A percentile compares a stretch with the other conserved stretches of the same genome.
These are phyloP conservation scores for Cucumis sativus DNA, from an alignment of 306 rosid genomes.

Conservation along the genomic window Cucumber_9930_V3 NC_026660.2:30905501-30906000, in stretches of 20 bases:
- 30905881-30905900: slow-evolving; percentile 94
- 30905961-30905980: background rate
- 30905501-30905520: no score
- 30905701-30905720: background rate
- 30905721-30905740: background rate
- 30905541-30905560: no score
- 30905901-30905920: slow-evolving; percentile 73
- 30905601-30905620: no score
- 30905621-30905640: no score
- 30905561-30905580: no score
- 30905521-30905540: no score
- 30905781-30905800: background rate
- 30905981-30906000: background rate
- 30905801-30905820: background rate
- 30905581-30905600: no score
- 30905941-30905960: background rate
- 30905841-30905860: background rate
- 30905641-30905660: no score
- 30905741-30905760: background rate
- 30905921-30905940: slow-evolving; percentile 5
- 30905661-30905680: background rate
- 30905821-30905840: background rate
- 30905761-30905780: background rate
- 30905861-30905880: slow-evolving; percentile 97
- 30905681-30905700: background rate